phyloP scores from a whole-genome alignment of 2,329 filamentous ascomycete species.

The Aspergillus sp. region DNA sequence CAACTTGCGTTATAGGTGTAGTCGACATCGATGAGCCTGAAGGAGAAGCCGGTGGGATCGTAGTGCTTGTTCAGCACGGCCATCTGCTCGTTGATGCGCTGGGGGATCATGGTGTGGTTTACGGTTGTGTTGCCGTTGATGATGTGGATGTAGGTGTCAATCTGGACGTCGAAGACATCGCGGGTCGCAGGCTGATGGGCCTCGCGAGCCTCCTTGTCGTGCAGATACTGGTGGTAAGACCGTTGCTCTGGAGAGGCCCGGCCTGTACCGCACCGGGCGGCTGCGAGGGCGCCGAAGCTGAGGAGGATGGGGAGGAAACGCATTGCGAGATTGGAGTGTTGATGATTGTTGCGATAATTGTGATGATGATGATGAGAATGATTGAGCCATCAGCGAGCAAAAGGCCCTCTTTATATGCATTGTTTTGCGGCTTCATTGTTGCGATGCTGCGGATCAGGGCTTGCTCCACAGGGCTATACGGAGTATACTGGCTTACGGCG shows the following conservation, averaged over 20 bases:
- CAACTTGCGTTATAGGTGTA: constrained; percentile 6
- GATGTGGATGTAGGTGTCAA: constrained; percentile 11
- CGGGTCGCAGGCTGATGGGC: not conserved
- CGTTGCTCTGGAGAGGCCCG: not conserved
- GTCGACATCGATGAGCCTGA: constrained; percentile 6
- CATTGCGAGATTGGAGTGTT: not conserved
- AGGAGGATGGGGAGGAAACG: constrained; percentile 5
- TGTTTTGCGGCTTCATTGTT: not conserved
- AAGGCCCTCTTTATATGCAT: not conserved
- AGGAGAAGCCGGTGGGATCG: constrained; percentile 3
- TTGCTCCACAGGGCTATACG: not conserved
- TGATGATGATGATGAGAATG: not conserved
- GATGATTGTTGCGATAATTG: too few species aligned
- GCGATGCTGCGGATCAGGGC: not conserved
- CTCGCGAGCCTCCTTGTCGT: not conserved
- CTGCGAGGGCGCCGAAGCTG: not conserved
- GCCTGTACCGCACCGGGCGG: constrained; percentile 4
- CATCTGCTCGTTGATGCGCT: constrained; percentile 2
- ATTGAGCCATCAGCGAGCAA: not conserved
- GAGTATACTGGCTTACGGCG: not conserved
- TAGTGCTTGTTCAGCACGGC: constrained; percentile 5
- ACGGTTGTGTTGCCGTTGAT: not conserved
- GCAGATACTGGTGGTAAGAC: not conserved
- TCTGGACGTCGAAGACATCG: not conserved
- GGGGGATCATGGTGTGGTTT: not conserved